These are phyloP conservation scores for Leishmania braziliensis DNA, from an alignment of 208 protist genomes.

Conservation along the genomic window DNA sequence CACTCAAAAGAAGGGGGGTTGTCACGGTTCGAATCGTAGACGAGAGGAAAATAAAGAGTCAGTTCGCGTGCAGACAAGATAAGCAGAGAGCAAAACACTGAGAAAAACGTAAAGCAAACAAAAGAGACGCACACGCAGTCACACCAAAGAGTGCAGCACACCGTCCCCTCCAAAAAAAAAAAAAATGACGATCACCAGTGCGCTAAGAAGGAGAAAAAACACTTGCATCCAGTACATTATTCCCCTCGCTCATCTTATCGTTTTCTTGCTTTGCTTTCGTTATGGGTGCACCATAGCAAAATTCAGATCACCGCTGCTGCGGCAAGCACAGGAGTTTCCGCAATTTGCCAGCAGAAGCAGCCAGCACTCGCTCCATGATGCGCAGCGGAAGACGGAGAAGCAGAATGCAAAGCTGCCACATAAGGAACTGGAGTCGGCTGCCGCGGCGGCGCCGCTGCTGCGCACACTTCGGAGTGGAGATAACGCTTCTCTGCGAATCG, in stretches of 20 bases:
- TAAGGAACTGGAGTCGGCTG: not conserved
- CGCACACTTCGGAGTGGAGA: not conserved
- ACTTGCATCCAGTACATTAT: not conserved
- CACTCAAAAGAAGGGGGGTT: not conserved
- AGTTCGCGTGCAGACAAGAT: not conserved
- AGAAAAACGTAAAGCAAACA: not conserved
- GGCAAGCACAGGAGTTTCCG: not conserved
- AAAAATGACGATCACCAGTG: conserved; percentile 9
- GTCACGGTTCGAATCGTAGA: not conserved
- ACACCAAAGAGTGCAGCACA: not conserved
- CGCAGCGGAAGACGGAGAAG: conserved; percentile 11
- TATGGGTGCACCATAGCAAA: not conserved
- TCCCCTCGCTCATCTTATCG: not conserved
- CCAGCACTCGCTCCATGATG: conserved; percentile 3
- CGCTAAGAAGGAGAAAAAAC: not conserved
- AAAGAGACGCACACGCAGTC: not conserved
- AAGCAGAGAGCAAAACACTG: not conserved
- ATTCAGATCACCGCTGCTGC: not conserved
- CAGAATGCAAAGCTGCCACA: conserved; percentile 5
- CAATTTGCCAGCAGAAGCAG: not conserved
- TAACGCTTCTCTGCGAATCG: not conserved
- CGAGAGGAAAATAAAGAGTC: not conserved
- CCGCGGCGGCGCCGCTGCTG: not conserved
- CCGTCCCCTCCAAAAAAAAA: not conserved
- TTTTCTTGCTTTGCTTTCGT: not conserved